A percentile compares a stretch with the other conserved stretches of the same genome.
Conservation (phyloP, 176 grass and related monocot species). For the Aechmea fasciata region DNA sequence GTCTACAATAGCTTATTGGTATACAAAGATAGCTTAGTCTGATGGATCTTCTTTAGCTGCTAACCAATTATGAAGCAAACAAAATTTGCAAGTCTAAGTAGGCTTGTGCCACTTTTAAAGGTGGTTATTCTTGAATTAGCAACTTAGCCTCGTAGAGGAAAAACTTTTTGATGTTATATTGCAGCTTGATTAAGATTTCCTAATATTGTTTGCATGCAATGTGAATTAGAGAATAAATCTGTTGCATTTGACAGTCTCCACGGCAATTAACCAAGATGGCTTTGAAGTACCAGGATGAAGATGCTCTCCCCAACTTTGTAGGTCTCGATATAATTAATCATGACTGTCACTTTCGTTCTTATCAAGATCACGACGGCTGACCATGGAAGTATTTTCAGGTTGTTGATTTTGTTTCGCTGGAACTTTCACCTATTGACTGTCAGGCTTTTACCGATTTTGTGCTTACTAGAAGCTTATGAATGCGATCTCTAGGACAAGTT, state of each 20-base stretch:
- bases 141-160: no score
- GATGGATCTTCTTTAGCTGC: no score
- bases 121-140: no score
- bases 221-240: constrained; percentile 15
- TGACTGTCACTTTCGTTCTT: constrained; percentile 2
- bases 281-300: constrained; percentile 88
- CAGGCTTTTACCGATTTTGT: constrained; percentile 95
- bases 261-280: constrained; percentile 93
- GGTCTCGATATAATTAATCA: constrained; percentile 16
- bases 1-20: no score
- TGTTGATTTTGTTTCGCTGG: constrained; percentile 98
- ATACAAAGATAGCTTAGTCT: no score
- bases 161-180: background rate
- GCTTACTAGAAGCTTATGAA: constrained; percentile 87
- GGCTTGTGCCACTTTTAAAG: no score
- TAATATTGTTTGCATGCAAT: background rate
- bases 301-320: constrained; percentile 97
- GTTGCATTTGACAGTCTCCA: constrained; percentile 51
- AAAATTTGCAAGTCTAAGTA: no score
- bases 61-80: no score
- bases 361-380: constrained; percentile 21
- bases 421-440: constrained; percentile 98
- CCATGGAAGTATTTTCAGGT: constrained; percentile 48
- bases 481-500: constrained; percentile 77
- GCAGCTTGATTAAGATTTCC: background rate